These are phyloP conservation scores for Agrocybe pediades DNA, from an alignment of 768 basidiomycete genomes.

Conservation along the genomic window DNA sequence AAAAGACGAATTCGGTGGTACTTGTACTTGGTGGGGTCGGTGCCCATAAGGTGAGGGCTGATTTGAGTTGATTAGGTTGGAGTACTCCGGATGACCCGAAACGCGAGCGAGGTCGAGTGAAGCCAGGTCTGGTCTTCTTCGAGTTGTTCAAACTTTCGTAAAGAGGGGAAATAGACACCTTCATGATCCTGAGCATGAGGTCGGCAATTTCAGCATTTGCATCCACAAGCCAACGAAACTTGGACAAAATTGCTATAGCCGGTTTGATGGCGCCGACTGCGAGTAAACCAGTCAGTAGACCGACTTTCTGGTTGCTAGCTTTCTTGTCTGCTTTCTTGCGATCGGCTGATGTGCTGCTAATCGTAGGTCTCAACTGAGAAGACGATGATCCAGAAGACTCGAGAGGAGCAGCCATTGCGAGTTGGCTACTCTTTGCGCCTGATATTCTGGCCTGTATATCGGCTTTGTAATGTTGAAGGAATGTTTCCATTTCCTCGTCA, in stretches of 20 bases:
- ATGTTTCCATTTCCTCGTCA: slow-evolving; percentile 75
- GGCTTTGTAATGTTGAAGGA: slow-evolving; percentile 64
- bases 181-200: slow-evolving; percentile 76
- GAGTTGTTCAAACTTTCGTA: slow-evolving; percentile 52
- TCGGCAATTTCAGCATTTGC: slow-evolving; percentile 85
- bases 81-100: slow-evolving; percentile 60
- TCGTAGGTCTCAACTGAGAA: slow-evolving; percentile 39
- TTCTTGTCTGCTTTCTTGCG: slow-evolving; percentile 44
- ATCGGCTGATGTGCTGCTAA: slow-evolving; percentile 37
- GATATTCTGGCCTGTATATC: slow-evolving; percentile 66
- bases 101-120: slow-evolving; percentile 62
- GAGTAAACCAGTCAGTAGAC: slow-evolving; percentile 77
- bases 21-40: slow-evolving; percentile 82
- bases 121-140: slow-evolving; percentile 65
- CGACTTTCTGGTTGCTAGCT: slow-evolving; percentile 76
- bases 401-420: slow-evolving; percentile 86
- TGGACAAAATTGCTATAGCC: slow-evolving; percentile 75
- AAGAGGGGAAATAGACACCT: slow-evolving; percentile 66
- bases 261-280: slow-evolving; percentile 83
- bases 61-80: slow-evolving; percentile 57
- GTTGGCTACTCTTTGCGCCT: slow-evolving; percentile 69
- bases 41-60: slow-evolving; percentile 70
- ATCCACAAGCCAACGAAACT: slow-evolving; percentile 84
- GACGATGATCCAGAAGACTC: slow-evolving; percentile 46
- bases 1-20: slow-evolving; percentile 81